Conservation (phyloP, 257 asterid species). For the Solanum ossicruentum region DNA sequence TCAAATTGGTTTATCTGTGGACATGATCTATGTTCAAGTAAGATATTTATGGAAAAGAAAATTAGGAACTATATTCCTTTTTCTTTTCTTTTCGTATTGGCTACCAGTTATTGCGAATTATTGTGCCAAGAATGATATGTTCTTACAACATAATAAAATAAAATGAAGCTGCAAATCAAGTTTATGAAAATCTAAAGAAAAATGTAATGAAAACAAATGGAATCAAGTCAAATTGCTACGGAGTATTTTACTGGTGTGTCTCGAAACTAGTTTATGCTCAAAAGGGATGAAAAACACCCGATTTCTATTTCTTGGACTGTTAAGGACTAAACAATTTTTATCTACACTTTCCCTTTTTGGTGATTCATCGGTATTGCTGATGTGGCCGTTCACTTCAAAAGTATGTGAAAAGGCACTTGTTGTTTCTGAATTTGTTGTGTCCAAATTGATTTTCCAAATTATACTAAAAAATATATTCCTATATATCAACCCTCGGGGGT, state of each 20-base stretch:
- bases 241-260: neutral
- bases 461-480: neutral
- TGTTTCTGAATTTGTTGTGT: neutral
- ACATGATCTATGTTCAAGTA: conserved; percentile 79
- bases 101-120: neutral
- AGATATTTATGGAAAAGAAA: conserved; percentile 6
- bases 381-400: neutral
- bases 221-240: neutral
- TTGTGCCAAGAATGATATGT: neutral
- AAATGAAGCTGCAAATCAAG: neutral
- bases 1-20: conserved; percentile 16
- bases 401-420: neutral
- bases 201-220: neutral
- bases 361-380: neutral
- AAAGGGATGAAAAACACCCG: neutral
- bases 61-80: neutral
- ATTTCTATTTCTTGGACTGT: neutral
- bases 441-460: neutral
- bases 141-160: neutral
- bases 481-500: no score
- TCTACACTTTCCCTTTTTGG: neutral
- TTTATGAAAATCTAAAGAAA: neutral
- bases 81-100: neutral
- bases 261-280: neutral
- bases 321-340: neutral